Conservation (phyloP, 768 basidiomycete species). For the Trametes cubensis region DNA sequence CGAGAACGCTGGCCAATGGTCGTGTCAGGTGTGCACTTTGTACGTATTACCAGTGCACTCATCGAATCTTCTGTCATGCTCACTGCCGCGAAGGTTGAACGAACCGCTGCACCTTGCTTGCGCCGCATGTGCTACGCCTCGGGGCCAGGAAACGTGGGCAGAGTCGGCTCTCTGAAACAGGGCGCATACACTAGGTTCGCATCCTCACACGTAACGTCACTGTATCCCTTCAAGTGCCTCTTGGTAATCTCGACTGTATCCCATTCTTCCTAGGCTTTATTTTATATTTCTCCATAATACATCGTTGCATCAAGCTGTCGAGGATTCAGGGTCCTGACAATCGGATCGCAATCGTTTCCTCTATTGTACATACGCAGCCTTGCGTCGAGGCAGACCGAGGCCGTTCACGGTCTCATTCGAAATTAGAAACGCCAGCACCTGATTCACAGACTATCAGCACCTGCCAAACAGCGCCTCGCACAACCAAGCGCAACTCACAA, state of each 20-base stretch:
- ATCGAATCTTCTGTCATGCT: not conserved
- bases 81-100: slow-evolving; percentile 47
- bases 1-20: slow-evolving; percentile 41
- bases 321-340: not conserved
- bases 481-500: slow-evolving; percentile 37
- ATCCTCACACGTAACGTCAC: not conserved
- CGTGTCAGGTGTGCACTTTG: slow-evolving; percentile 66
- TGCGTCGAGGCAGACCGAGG: not conserved
- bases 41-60: slow-evolving; percentile 38
- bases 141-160: slow-evolving; percentile 41
- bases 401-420: not conserved
- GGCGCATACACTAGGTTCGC: not conserved
- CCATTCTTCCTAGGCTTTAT: too few relatives aligned
- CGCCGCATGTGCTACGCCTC: slow-evolving; percentile 59
- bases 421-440: slow-evolving; percentile 43
- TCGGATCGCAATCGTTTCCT: too few relatives aligned
- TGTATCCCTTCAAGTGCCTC: too few relatives aligned
- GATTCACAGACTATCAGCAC: slow-evolving; percentile 1
- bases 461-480: not conserved
- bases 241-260: too few relatives aligned
- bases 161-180: slow-evolving; percentile 10
- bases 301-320: not conserved
- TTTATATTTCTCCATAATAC: not conserved
- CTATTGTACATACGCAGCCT: not conserved
- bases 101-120: slow-evolving; percentile 58